Evolutionary conservation across 2,329 filamentous ascomycete genomes (phyloP).

Genomic region (Epichloe typhina): DNA sequence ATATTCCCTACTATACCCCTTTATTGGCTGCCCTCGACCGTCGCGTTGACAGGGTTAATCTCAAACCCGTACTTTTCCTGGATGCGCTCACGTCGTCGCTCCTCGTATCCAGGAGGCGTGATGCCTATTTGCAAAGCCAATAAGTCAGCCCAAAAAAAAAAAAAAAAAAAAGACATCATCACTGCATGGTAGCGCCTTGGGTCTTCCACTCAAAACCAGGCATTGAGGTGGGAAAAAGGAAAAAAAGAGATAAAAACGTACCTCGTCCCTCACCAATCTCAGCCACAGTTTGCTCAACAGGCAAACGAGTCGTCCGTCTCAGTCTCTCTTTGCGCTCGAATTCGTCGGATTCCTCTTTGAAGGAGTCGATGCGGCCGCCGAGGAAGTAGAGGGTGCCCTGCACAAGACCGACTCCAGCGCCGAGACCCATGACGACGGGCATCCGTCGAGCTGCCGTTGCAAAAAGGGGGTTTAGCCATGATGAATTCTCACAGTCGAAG

Average conservation of each 20-base stretch:
- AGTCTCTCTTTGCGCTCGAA: constrained; percentile 63
- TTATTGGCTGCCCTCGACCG: constrained; percentile 30
- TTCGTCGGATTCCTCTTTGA: constrained; percentile 49
- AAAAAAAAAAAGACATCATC: neutral
- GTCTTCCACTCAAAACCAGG: neutral
- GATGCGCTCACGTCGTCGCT: constrained; percentile 68
- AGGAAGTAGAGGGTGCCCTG: constrained; percentile 57
- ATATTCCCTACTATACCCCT: neutral
- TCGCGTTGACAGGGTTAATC: constrained; percentile 51
- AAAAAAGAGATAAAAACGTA: constrained; percentile 25
- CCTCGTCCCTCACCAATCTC: constrained; percentile 80
- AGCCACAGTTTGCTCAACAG: constrained; percentile 65
- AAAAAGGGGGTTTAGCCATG: neutral
- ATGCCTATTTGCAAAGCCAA: constrained; percentile 45
- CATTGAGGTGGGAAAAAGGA: neutral
- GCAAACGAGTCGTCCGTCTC: constrained; percentile 60
- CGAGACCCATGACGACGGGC: constrained; percentile 57
- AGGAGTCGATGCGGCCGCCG: constrained; percentile 42
- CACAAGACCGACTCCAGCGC: constrained; percentile 39
- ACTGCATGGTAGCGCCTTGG: neutral
- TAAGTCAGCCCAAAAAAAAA: neutral
- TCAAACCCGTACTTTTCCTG: constrained; percentile 83
- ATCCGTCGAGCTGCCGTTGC: constrained; percentile 34
- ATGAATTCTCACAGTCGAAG: neutral
- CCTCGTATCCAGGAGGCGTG: constrained; percentile 67